These are phyloP conservation scores for Vaccinium myrtillus DNA, from an alignment of 148 eudicot species.

Conservation along the genomic window DNA sequence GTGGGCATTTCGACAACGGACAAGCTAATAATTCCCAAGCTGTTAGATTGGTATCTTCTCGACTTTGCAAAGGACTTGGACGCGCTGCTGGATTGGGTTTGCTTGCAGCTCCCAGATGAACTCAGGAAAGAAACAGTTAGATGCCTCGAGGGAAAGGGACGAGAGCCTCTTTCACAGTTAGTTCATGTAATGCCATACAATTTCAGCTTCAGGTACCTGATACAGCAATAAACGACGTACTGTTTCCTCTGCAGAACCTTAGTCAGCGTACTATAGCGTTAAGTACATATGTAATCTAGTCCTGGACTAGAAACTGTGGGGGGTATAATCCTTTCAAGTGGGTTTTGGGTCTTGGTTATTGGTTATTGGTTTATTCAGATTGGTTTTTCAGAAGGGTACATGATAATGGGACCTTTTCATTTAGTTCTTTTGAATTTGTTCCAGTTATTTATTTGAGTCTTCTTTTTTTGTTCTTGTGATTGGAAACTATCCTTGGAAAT, in stretches of 20 bases:
- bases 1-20: conserved; percentile 55
- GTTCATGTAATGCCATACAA: conserved; percentile 67
- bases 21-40: conserved; percentile 67
- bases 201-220: conserved; percentile 87
- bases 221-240: conserved; percentile 33
- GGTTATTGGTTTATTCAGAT: conserved; percentile 25
- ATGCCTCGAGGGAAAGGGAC: conserved; percentile 43
- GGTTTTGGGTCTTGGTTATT: conserved; percentile 2
- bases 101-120: conserved; percentile 74
- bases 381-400: neutral
- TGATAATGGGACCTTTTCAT: conserved; percentile 4
- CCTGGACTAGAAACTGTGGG: conserved; percentile 7
- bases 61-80: conserved; percentile 86
- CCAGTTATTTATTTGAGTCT: neutral
- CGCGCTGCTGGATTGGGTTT: conserved; percentile 81
- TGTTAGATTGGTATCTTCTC: conserved; percentile 76
- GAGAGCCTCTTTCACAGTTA: conserved; percentile 41
- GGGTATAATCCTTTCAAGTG: neutral
- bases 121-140: conserved; percentile 45
- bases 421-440: neutral
- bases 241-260: neutral
- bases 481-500: neutral
- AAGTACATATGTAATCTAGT: neutral
- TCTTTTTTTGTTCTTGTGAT: neutral
- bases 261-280: neutral